phyloP scores from a whole-genome alignment of 2,329 filamentous ascomycete genomes.

The Fusarium verticillioides region DNA sequence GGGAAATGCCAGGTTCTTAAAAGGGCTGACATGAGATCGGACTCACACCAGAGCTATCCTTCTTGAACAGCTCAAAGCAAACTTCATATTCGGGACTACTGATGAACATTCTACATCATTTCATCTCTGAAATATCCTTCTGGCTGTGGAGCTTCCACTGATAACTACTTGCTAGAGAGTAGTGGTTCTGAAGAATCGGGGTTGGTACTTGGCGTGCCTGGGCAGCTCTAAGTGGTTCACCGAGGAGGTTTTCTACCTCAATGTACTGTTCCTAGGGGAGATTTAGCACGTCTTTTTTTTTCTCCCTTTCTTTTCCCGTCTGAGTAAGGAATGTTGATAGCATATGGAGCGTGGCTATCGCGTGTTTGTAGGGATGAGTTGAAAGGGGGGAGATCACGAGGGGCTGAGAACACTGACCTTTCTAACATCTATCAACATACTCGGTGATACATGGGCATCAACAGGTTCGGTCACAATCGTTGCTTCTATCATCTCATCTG shows the following conservation, averaged over 20 bases:
- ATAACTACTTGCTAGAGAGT: constrained; percentile 34
- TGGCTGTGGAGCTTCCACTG: constrained; percentile 38
- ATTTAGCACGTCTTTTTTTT: constrained; percentile 3
- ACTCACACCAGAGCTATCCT: background rate
- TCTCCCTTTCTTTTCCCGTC: too few relatives aligned
- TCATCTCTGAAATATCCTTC: background rate
- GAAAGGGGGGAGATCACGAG: background rate
- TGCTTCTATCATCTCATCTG: constrained; percentile 36
- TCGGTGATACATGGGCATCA: constrained; percentile 38
- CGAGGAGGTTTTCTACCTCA: constrained; percentile 41
- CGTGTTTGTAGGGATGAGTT: background rate
- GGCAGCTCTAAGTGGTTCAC: constrained; percentile 40
- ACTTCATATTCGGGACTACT: background rate
- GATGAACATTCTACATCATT: background rate
- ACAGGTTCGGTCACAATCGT: constrained; percentile 41
- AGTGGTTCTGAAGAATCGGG: constrained; percentile 33
- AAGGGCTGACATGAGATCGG: background rate
- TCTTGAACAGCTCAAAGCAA: background rate
- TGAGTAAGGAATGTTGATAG: background rate
- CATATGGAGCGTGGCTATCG: background rate
- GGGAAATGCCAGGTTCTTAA: background rate
- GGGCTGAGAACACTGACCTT: constrained; percentile 23
- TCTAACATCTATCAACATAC: constrained; percentile 40
- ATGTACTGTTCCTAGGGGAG: constrained; percentile 38
- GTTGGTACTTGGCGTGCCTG: constrained; percentile 29